These are phyloP conservation scores for Blastomyces parvus DNA, from an alignment of 2,329 filamentous ascomycete species.

Conservation along the genomic window DNA sequence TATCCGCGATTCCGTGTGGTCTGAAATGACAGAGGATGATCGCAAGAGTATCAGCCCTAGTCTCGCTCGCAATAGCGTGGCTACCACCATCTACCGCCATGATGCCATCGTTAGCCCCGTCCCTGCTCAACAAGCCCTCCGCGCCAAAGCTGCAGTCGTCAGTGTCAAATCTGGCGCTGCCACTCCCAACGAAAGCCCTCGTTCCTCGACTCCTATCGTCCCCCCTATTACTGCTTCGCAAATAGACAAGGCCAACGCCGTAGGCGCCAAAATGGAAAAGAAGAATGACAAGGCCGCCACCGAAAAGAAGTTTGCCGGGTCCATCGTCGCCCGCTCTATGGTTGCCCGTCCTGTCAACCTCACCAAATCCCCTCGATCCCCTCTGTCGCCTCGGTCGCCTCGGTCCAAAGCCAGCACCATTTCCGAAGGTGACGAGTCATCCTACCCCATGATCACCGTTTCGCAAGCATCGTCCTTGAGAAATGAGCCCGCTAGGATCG, in stretches of 20 bases:
- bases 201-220: constrained; percentile 55
- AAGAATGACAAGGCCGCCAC: background rate
- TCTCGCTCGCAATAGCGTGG: constrained; percentile 54
- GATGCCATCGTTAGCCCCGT: constrained; percentile 71
- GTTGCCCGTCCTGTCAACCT: constrained; percentile 39
- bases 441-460: constrained; percentile 11
- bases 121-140: constrained; percentile 75
- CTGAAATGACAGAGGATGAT: constrained; percentile 54
- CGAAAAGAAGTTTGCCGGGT: constrained; percentile 23
- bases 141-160: constrained; percentile 83
- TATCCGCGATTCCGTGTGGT: constrained; percentile 83
- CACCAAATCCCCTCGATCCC: constrained; percentile 20
- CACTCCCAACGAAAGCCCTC: constrained; percentile 40
- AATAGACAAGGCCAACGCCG: constrained; percentile 30
- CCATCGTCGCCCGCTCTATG: constrained; percentile 37
- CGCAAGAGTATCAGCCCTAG: constrained; percentile 44
- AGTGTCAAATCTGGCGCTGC: constrained; percentile 69
- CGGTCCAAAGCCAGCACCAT: constrained; percentile 26
- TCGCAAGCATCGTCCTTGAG: constrained; percentile 5
- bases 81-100: constrained; percentile 88
- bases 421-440: constrained; percentile 22
- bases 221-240: constrained; percentile 54
- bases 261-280: constrained; percentile 18
- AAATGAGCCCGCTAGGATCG: constrained; percentile 13
- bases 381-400: constrained; percentile 20